These are phyloP conservation scores for Pestalotiopsis sp. DNA, from an alignment of 2,329 filamentous ascomycete genomes.

Conservation along the genomic window DNA sequence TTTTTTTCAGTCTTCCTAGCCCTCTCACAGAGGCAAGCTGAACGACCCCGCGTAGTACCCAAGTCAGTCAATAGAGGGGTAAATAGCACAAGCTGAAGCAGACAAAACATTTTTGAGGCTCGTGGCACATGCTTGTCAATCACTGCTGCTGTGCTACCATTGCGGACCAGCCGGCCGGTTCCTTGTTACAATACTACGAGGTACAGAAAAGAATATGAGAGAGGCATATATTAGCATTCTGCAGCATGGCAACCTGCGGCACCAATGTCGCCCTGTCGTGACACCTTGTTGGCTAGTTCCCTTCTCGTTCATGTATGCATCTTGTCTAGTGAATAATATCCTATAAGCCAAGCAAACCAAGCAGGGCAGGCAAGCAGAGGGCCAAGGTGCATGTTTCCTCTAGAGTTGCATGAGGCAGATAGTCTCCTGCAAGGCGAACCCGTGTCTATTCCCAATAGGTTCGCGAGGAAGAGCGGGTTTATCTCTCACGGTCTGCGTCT, in stretches of 20 bases:
- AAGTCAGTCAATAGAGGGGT: background rate
- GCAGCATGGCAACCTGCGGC: background rate
- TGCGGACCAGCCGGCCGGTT: background rate
- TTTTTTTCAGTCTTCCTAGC: background rate
- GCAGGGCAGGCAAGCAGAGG: background rate
- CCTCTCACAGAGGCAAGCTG: background rate
- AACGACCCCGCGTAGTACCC: background rate
- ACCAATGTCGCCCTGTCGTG: background rate
- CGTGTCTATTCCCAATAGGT: background rate
- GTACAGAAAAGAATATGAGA: background rate
- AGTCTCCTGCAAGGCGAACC: background rate
- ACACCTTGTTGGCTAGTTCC: background rate
- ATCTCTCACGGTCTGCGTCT: background rate
- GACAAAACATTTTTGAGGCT: background rate
- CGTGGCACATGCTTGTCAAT: background rate
- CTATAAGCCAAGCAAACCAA: background rate
- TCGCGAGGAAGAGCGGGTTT: background rate
- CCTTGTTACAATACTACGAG: background rate
- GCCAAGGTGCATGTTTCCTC: background rate
- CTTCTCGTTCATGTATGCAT: background rate
- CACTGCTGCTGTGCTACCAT: background rate
- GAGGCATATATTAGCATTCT: background rate
- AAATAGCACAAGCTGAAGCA: background rate
- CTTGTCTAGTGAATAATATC: background rate
- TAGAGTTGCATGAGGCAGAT: background rate